Evolutionary conservation across 2,329 filamentous ascomycete genomes (phyloP), one percentile per base, ranked within the genome.

Genomic region (Geosmithia morbida): DNA sequence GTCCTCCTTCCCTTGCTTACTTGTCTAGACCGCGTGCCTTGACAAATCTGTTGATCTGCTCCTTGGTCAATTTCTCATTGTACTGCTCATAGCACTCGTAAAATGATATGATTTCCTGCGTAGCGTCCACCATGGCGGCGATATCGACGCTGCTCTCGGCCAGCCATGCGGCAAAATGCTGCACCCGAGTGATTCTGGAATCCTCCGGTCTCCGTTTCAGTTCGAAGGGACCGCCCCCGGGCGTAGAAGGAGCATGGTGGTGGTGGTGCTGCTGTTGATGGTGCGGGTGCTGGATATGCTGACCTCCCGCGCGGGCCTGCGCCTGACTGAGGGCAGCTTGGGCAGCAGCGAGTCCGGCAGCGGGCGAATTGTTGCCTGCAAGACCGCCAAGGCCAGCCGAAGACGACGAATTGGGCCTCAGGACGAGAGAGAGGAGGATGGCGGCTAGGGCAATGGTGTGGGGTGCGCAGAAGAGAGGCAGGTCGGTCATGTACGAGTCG

Each of bases 401-500:
- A 53, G 1, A 55, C 50, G 59, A 53, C 14, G 56, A 57, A 44
- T 61, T 64, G 0, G 86, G 85, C 47, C 86, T 79, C 39, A 94
- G 75, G 4, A 92, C 84, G n/a, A 95, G 75, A 1, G 87, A 82
- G 7, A 95, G 71, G 49, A 94, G 77, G 50, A 94, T 83, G 7
- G 87, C 85, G 33, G 87, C 89, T 41, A 94, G 76, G n/a, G 87
- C 87, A 48, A 94, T 81, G 45, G 87, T 74, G 57, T 95, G 87
- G n/a, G 89, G 89, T 13, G 88, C 74, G 58, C 88, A 84, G 0
- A 94, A 72, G 14, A 96, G 71, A 2, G 87, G 86, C n/a, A 95
- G 71, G 60, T 96, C 89, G 7, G 89, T 95, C 65, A 94, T 82
- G 66, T 87, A 95, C 61, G 87, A 85, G 61, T 96, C 89, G 65